A percentile compares a stretch with the other conserved stretches of the same genome.
Conservation (phyloP, 805 yeast species). For the Ogataea chonburiensis region DNA sequence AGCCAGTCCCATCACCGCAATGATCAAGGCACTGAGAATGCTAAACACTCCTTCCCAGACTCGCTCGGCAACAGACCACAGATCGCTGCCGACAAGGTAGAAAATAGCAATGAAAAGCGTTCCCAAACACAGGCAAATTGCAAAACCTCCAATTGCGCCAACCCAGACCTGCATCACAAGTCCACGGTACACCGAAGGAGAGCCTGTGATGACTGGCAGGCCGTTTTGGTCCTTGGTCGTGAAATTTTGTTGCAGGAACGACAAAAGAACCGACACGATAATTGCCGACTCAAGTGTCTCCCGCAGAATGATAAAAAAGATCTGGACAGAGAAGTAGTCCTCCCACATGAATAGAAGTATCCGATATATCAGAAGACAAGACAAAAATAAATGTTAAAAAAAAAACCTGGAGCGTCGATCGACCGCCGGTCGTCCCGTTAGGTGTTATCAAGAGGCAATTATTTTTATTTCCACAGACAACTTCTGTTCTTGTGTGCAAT, state of each 20-base stretch:
- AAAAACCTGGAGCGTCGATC: conserved; percentile 7
- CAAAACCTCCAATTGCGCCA: conserved; percentile 74
- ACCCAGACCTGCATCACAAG: conserved; percentile 73
- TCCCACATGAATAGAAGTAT: conserved; percentile 34
- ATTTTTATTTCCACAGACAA: conserved; percentile 8
- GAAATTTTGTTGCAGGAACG: conserved; percentile 64
- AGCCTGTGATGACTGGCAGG: conserved; percentile 30
- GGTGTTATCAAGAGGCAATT: conserved; percentile 11
- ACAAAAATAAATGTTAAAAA: not conserved
- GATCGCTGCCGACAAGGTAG: conserved; percentile 74
- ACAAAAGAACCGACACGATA: conserved; percentile 68
- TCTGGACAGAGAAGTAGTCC: conserved; percentile 65
- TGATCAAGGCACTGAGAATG: conserved; percentile 71
- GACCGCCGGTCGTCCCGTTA: conserved; percentile 9
- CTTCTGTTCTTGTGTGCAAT: conserved; percentile 5
- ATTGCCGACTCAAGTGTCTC: conserved; percentile 78
- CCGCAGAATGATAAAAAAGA: conserved; percentile 68
- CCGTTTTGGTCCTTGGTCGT: conserved; percentile 35
- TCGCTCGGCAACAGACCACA: conserved; percentile 86
- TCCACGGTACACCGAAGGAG: conserved; percentile 36
- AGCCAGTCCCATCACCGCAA: conserved; percentile 84
- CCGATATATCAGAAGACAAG: conserved; percentile 7
- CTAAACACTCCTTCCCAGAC: conserved; percentile 87
- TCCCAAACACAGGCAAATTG: conserved; percentile 71
- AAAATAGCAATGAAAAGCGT: conserved; percentile 66